Evolutionary conservation across 805 yeast genomes (phyloP), one percentile per base, ranked within the genome.

Genomic region (Yamadazyma nakazawae): DNA sequence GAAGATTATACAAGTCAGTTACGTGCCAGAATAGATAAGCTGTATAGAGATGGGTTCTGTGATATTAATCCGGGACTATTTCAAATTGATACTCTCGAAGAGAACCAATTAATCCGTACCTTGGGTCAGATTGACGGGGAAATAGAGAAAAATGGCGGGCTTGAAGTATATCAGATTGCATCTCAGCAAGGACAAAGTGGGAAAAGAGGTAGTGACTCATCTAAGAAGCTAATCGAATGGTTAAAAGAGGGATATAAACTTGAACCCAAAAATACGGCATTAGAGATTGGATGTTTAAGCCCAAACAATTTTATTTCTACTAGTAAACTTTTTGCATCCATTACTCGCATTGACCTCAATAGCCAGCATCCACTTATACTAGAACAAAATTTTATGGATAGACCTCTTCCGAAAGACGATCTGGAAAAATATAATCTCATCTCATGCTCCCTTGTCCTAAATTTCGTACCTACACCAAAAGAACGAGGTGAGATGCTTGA

Each of bases 141-240:
- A 57, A 75, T 85, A 3, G 69, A 69, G 8, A 73, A 68, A 36
- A 70, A 82, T 37, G 97, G 97, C 0, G 97, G 97, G 0, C 62
- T 92, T 1, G 75, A 80, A 42, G 78, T 79, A 10, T 92, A 92
- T 61, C 99, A 92, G 59, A 64, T 74, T 17, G 98, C 98, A 0
- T 88, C 96, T 1, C 78, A 85, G 1, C 80, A 81, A 42, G 99
- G 99, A 0, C 99, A 92, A 57, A 79, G 80, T 48, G 61, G 64
- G 0, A 74, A 75, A 40, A 63, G 98, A 51, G 98, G 99, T 0
- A 96, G 97, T 1, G 99, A 92, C 60, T 88, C 97, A 0, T 89
- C 96, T 2, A 87, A 84, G 54, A 72, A 82, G 56, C 67, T 92
- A 38, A 75, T 88, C n/a, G 78, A 81, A 46, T 88, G 95, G 91